phyloP scores from a whole-genome alignment of 306 rosid species.

The Acacia crassicarpa region DNA sequence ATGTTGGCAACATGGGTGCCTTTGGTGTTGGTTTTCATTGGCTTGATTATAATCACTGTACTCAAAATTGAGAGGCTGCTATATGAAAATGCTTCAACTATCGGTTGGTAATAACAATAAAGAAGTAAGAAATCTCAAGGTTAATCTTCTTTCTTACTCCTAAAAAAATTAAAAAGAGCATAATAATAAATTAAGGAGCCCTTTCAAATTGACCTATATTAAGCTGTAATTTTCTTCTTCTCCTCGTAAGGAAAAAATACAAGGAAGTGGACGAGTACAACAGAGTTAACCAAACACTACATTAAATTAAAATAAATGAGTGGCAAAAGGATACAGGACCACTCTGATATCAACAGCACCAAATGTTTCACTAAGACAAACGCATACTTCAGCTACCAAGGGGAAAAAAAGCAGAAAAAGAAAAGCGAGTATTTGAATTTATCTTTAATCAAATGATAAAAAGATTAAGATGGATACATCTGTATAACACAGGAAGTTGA shows the following conservation, averaged over 20 bases:
- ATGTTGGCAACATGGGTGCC: conserved; percentile 39
- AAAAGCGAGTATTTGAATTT: background rate
- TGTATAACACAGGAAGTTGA: background rate
- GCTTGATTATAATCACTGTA: conserved; percentile 43
- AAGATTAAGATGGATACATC: background rate
- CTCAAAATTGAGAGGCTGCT: conserved; percentile 37
- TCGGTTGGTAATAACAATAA: conserved; percentile 6
- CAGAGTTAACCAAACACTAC: background rate
- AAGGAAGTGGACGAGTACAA: background rate
- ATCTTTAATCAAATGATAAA: conserved; percentile 8
- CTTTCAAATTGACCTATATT: background rate
- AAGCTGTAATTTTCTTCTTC: background rate
- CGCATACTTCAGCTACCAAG: background rate
- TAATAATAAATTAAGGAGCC: background rate
- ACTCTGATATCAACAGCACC: background rate
- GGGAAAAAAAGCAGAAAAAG: background rate
- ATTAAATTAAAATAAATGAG: background rate
- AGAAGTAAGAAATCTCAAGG: background rate
- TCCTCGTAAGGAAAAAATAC: background rate
- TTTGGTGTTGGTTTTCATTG: conserved; percentile 43
- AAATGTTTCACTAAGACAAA: background rate
- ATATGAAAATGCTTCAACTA: conserved; percentile 19
- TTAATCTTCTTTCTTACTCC: background rate
- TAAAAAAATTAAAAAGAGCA: background rate
- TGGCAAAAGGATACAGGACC: background rate